Percentiles rank a stretch among this genome's conserved stretches.
These are phyloP conservation scores for Colletotrichum viniferum DNA, from an alignment of 2,329 filamentous ascomycete species.

Conservation along the genomic window DNA sequence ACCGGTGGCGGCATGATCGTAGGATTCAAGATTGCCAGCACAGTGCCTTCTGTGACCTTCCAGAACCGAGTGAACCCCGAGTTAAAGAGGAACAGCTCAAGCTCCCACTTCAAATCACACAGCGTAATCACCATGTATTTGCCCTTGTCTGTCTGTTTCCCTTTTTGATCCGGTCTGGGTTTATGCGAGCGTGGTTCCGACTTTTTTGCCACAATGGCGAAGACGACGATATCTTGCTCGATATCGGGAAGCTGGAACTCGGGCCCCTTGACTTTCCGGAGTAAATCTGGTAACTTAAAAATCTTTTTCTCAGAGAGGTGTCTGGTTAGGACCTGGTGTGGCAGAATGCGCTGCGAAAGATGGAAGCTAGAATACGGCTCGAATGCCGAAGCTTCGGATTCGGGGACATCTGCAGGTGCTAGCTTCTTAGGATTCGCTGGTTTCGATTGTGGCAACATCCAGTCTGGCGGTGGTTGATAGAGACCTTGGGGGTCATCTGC, in stretches of 20 bases:
- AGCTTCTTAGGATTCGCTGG: constrained; percentile 25
- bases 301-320: constrained; percentile 79
- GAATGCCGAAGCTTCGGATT: constrained; percentile 67
- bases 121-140: constrained; percentile 95
- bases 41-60: constrained; percentile 89
- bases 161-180: constrained; percentile 44
- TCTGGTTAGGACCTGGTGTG: constrained; percentile 79
- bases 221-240: constrained; percentile 87
- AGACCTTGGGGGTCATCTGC: constrained; percentile 5
- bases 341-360: constrained; percentile 80
- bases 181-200: constrained; percentile 75
- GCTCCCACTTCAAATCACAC: constrained; percentile 86
- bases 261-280: constrained; percentile 82
- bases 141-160: constrained; percentile 62
- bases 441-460: constrained; percentile 4
- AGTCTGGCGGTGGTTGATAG: constrained; percentile 12
- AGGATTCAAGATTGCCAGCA: constrained; percentile 92
- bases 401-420: constrained; percentile 37
- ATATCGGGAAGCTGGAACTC: constrained; percentile 81
- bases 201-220: constrained; percentile 87
- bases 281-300: constrained; percentile 78
- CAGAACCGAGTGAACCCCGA: constrained; percentile 91
- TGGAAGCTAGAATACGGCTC: constrained; percentile 88
- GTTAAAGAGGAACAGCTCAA: constrained; percentile 92
- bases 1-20: constrained; percentile 86